Evolutionary conservation across 2,329 filamentous ascomycete species (phyloP).

Genomic region (Exophiala dermatitidis): DNA sequence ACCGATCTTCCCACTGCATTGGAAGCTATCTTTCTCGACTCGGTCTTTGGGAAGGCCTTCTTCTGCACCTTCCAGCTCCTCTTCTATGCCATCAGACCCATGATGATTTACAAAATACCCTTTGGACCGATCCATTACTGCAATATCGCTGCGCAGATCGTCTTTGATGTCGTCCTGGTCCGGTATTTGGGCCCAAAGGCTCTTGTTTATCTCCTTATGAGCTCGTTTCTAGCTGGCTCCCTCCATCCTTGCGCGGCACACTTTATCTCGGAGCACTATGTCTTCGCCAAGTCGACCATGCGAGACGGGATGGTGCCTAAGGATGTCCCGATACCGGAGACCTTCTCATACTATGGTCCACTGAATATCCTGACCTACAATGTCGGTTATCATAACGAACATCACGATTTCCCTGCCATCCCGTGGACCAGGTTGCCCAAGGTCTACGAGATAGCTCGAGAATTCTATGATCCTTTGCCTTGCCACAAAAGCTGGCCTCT

Average conservation of each 20-base stretch:
- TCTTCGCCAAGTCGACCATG: constrained; percentile 49
- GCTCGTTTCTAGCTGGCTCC: constrained; percentile 86
- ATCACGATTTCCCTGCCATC: constrained; percentile 95
- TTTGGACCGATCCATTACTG: constrained; percentile 76
- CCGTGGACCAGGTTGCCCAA: constrained; percentile 82
- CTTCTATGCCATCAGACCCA: constrained; percentile 94
- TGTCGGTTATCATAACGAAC: constrained; percentile 95
- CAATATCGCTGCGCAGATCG: constrained; percentile 70
- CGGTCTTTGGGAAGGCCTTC: constrained; percentile 88
- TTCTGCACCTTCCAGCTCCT: constrained; percentile 99
- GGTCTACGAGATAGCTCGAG: constrained; percentile 70
- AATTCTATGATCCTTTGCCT: constrained; percentile 87
- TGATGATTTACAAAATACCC: constrained; percentile 85
- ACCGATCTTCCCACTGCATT: constrained; percentile 89
- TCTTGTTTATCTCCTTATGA: constrained; percentile 75
- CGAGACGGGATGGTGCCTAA: constrained; percentile 30
- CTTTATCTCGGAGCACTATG: constrained; percentile 97
- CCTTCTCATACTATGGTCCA: constrained; percentile 91
- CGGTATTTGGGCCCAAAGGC: constrained; percentile 55
- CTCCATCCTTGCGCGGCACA: constrained; percentile 92
- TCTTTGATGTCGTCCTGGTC: constrained; percentile 68
- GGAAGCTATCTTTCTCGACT: constrained; percentile 89
- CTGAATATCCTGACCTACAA: constrained; percentile 94
- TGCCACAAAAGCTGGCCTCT: constrained; percentile 83
- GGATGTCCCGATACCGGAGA: constrained; percentile 66